Evolutionary conservation across 495 filamentous ascomycete species (phyloP), one percentile per base, ranked within the genome.

Genomic region (Copromyces sp.): DNA sequence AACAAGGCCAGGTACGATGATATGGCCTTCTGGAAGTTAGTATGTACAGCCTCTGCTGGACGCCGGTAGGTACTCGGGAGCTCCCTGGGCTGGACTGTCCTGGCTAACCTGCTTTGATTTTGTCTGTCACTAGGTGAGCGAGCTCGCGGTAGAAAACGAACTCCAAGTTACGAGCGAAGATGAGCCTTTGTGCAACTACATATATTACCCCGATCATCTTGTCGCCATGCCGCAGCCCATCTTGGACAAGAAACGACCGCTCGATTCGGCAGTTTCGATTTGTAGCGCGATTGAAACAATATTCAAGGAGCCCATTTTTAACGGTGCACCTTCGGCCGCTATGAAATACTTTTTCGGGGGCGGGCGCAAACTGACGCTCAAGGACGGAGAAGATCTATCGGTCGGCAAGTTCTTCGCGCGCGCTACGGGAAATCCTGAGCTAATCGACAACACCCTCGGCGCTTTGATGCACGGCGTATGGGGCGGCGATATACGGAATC

Each of bases 191-290:
- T 90, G 90, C 74, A 91, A 93, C n/a, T 99, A 87, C 79, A 86
- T 99, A 69, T 98, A 97, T 85, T 97, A 96, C 76, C 93, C 94
- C 4, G 92, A 98, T 78, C 93, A 90, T 76, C 87, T 99, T 38
- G 93, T 95, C 59, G 84, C 86, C 45, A 32, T 29, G 12, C 12
- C 70, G 17, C 40, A 38, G 5, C 82, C 82, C 3, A 53, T 79
- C 69, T 20, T 70, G 11, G 32, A 69, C 17, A 70, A 39, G n/a
- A 42, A 44, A 20, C 20, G 65, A 3, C 70, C 71, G 1, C 7
- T 73, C 47, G 44, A 47, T 39, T 59, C 71, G 8, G 24, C 73
- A 39, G 11, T 2, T 35, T 45, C 65, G 17, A 14, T 74, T 4
- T n/a, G 39, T 5, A 40, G 65, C 29, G 82, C 78, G 32, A n/a